Evolutionary conservation across 345 rosid genomes (phyloP).

Genomic region (Arabis hirsuta): DNA sequence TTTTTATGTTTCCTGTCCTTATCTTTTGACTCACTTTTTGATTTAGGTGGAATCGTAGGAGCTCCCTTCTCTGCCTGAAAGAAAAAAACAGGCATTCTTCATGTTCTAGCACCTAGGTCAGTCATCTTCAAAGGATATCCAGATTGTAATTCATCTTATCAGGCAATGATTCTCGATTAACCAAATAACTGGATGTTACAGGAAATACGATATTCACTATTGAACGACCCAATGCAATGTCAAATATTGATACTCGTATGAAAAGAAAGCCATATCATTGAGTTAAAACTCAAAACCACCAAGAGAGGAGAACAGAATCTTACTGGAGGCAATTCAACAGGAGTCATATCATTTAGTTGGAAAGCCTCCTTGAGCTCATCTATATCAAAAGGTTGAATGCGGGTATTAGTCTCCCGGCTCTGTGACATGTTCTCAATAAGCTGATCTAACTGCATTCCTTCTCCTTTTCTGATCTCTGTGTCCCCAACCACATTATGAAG

Average conservation of each 20-base stretch:
- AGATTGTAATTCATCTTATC: conserved; percentile 10
- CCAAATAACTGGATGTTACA: conserved; percentile 8
- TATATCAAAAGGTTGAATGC: conserved; percentile 74
- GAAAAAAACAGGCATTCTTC: neutral
- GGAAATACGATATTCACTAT: neutral
- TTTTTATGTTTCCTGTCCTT: conserved; percentile 92
- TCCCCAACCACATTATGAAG: conserved; percentile 85
- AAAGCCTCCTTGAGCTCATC: conserved; percentile 77
- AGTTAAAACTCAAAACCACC: conserved; percentile 3
- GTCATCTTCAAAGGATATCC: conserved; percentile 2
- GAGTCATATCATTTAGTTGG: conserved; percentile 66
- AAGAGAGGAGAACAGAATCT: conserved; percentile 39
- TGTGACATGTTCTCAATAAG: conserved; percentile 56
- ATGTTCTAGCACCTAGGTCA: conserved; percentile 2
- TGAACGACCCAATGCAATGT: conserved; percentile 7
- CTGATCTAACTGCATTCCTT: conserved; percentile 88
- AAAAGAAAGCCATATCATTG: neutral
- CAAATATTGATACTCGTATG: neutral
- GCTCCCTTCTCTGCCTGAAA: conserved; percentile 75
- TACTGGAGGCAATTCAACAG: conserved; percentile 70
- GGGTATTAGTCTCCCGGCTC: conserved; percentile 52
- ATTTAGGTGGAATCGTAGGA: conserved; percentile 75
- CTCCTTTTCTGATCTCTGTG: conserved; percentile 85
- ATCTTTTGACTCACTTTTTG: conserved; percentile 73
- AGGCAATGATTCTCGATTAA: conserved; percentile 5